Percentiles rank a stretch among this genome's conserved stretches.
Evolutionary conservation across 495 filamentous ascomycete genomes (phyloP).

Genomic region (Neurospora cerealis): DNA sequence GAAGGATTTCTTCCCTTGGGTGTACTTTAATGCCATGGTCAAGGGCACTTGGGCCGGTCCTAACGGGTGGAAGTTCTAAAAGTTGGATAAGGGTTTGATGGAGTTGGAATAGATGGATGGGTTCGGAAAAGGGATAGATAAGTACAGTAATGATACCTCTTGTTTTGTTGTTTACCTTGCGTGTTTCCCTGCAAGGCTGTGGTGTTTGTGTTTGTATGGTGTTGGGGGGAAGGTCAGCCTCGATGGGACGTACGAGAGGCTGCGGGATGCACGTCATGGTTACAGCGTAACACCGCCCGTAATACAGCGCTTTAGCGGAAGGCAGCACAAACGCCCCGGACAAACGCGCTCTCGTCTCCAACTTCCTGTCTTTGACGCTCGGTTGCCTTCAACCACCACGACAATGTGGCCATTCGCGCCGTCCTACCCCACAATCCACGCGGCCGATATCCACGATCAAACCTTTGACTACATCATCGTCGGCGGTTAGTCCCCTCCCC

Average conservation of each 20-base stretch:
- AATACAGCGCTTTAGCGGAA: background rate
- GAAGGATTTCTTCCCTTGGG: conserved; percentile 66
- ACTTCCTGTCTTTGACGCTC: background rate
- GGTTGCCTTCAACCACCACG: background rate
- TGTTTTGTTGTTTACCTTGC: background rate
- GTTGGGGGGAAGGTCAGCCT: background rate
- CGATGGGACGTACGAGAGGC: background rate
- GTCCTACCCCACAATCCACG: conserved; percentile 5
- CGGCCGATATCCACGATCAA: conserved; percentile 2
- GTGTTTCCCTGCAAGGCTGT: background rate
- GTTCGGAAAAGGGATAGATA: background rate
- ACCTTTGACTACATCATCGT: conserved; percentile 26
- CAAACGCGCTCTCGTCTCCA: background rate
- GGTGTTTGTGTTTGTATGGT: background rate
- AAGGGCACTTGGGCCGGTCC: conserved; percentile 55
- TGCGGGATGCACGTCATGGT: background rate
- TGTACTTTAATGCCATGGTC: conserved; percentile 48
- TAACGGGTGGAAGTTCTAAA: conserved; percentile 34
- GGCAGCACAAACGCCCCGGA: background rate
- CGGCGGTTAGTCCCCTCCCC: conserved; percentile 7
- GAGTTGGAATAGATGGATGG: background rate
- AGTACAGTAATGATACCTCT: background rate
- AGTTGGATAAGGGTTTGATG: background rate
- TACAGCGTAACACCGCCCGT: background rate
- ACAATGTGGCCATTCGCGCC: conserved; percentile 12